Base-by-base conservation (phyloP, 176 grass and related monocot genomes). In the Oryza meyeriana region DNA sequence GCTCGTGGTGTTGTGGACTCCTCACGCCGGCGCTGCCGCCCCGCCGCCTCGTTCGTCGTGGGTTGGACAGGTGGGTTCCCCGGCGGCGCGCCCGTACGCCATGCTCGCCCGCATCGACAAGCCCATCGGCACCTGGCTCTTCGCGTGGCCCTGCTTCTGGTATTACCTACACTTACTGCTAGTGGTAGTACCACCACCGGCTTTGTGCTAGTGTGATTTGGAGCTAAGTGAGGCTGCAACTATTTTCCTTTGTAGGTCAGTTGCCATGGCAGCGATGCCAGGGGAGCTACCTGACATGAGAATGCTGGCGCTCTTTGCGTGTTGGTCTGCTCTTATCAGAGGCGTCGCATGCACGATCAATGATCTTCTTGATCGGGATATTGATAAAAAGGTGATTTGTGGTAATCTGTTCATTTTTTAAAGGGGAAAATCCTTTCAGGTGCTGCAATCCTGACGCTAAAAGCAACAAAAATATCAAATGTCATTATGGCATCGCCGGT, bases 131-230 rank as follows among this genome's bases (percentile, higher is more conserved):
- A 89, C 88, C 27, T 94, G 92, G 92, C 83, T 97, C 62, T 86
- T 97, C 3, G 83, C 84, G 2, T 94, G 94, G 94, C 94, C 94
- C 28, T 92, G 90, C 94, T 89, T 89, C 86, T 94, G 94, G 92
- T 97, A n/a, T n/a, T n/a, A n/a, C n/a, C n/a, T n/a, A n/a, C n/a
- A n/a, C n/a, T n/a, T n/a, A n/a, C n/a, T n/a, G n/a, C n/a, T n/a
- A n/a, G n/a, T n/a, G n/a, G n/a, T n/a, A n/a, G n/a, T n/a, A n/a
- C n/a, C n/a, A 33, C 32, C 32, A 33, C 32, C 32, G n/a, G 4
- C 32, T 2, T 18, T 36, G 41, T 40, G 38, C 38, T 40, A 2
- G 8, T 1, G 5, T 42, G 25, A 44, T 4, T 59, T 77, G 73
- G n/a, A n/a, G n/a, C n/a, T n/a, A n/a, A n/a, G n/a, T n/a, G n/a